phyloP scores from a whole-genome alignment of 1,139 yeast species.

The Geotrichum carabidarum region DNA sequence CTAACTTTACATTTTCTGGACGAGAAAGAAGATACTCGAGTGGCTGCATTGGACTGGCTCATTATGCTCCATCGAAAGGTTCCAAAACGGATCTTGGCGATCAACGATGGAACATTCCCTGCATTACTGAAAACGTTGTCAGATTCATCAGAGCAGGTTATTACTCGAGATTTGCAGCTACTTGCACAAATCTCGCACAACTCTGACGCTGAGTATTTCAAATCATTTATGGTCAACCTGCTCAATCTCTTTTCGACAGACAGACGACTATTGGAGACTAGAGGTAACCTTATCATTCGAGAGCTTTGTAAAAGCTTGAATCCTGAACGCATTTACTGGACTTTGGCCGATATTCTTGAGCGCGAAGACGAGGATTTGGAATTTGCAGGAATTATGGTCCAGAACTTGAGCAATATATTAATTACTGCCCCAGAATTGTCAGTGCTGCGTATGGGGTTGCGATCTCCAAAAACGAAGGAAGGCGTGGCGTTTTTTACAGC shows the following conservation, averaged over 20 bases:
- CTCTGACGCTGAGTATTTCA: slow-evolving; percentile 73
- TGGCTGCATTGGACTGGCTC: slow-evolving; percentile 88
- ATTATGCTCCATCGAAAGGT: slow-evolving; percentile 73
- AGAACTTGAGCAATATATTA: slow-evolving; percentile 78
- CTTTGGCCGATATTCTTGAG: slow-evolving; percentile 71
- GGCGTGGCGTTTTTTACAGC: slow-evolving; percentile 72
- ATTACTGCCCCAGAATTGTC: slow-evolving; percentile 83
- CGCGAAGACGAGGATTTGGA: slow-evolving; percentile 55
- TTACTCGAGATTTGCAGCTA: slow-evolving; percentile 68
- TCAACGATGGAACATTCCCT: slow-evolving; percentile 62
- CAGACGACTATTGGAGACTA: slow-evolving; percentile 55
- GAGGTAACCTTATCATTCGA: slow-evolving; percentile 81
- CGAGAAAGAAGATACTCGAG: slow-evolving; percentile 73
- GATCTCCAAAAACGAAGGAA: slow-evolving; percentile 48
- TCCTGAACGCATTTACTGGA: slow-evolving; percentile 76
- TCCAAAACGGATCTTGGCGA: slow-evolving; percentile 55
- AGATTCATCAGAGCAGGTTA: slow-evolving; percentile 81
- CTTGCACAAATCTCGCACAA: slow-evolving; percentile 74
- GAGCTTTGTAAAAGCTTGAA: slow-evolving; percentile 76
- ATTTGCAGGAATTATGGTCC: slow-evolving; percentile 77
- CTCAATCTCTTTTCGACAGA: slow-evolving; percentile 64
- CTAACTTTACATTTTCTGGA: slow-evolving; percentile 57
- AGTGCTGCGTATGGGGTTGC: slow-evolving; percentile 62
- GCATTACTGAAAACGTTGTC: slow-evolving; percentile 75
- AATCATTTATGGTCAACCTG: slow-evolving; percentile 67